phyloP scores from a whole-genome alignment of 192 early-diverging fungal species.

The Coemansia sp. region DNA sequence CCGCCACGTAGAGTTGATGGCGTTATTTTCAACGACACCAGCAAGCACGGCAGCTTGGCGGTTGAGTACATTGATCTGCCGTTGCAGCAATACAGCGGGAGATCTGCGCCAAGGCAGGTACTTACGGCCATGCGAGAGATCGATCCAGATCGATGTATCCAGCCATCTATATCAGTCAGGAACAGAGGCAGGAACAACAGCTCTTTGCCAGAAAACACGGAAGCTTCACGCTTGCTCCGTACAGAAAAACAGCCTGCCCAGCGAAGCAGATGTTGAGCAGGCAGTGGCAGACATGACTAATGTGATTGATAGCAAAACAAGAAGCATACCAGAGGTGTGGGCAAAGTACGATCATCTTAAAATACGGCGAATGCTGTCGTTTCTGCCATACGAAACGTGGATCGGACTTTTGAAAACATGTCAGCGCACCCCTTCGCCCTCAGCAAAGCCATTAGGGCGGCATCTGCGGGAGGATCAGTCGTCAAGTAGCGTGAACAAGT shows the following conservation, averaged over 20 bases:
- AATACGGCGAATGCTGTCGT: constrained; percentile 36
- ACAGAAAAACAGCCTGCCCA: not conserved
- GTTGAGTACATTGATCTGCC: no score
- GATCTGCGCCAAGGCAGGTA: no score
- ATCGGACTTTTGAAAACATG: constrained; percentile 28
- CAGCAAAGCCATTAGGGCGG: not conserved
- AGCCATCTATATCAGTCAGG: not conserved
- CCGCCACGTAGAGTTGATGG: no score
- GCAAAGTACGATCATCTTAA: constrained; percentile 44
- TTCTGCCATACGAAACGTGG: constrained; percentile 48
- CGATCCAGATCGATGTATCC: no score
- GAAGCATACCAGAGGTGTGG: constrained; percentile 27
- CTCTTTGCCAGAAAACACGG: not conserved
- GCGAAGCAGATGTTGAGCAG: constrained; percentile 23
- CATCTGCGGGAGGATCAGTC: not conserved
- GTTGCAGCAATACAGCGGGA: no score
- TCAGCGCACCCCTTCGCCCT: constrained; percentile 18
- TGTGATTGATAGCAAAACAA: constrained; percentile 14
- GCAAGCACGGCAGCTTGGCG: no score
- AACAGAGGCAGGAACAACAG: not conserved
- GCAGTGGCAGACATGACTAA: constrained; percentile 20
- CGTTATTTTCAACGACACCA: no score
- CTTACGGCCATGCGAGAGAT: no score
- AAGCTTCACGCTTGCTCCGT: not conserved
- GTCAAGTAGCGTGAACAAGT: no score